Percentiles rank a stretch among this genome's conserved stretches.
These are phyloP conservation scores for Xylariaceae sp. DNA, from an alignment of 2,329 filamentous ascomycete species.

Conservation along the genomic window DNA sequence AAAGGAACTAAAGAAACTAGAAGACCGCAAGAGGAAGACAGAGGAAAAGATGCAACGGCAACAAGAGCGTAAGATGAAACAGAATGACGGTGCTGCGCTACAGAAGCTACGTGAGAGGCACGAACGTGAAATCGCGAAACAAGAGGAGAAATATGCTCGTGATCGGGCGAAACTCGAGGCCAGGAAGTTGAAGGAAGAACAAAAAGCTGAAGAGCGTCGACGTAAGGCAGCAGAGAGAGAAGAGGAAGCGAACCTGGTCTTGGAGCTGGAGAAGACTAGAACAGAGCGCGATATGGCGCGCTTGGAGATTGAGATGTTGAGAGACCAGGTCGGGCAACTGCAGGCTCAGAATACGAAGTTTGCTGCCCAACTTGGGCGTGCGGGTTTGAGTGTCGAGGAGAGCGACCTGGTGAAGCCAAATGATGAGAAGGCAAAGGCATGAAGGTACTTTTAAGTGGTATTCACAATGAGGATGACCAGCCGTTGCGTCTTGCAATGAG, in stretches of 20 bases:
- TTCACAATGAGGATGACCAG: no score
- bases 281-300: conserved; percentile 50
- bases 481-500: no score
- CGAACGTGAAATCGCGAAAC: conserved; percentile 59
- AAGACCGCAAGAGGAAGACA: conserved; percentile 46
- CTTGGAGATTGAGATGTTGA: conserved; percentile 52
- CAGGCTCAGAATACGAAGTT: conserved; percentile 59
- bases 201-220: conserved; percentile 51
- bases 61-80: conserved; percentile 25
- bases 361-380: conserved; percentile 46
- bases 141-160: conserved; percentile 61
- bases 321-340: conserved; percentile 51
- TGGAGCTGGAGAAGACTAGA: conserved; percentile 50
- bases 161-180: conserved; percentile 63
- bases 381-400: no score
- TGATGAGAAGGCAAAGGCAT: no score
- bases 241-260: conserved; percentile 44
- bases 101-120: conserved; percentile 61
- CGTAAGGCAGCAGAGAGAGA: conserved; percentile 52
- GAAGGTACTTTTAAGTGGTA: no score
- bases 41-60: conserved; percentile 37
- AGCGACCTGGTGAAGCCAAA: no score
- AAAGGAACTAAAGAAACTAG: conserved; percentile 62
- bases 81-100: conserved; percentile 36
- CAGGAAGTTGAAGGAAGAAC: conserved; percentile 58